These are phyloP conservation scores for Globisporangium takayamanum DNA, from an alignment of 352 stramenopile genomes.

Conservation along the genomic window DNA sequence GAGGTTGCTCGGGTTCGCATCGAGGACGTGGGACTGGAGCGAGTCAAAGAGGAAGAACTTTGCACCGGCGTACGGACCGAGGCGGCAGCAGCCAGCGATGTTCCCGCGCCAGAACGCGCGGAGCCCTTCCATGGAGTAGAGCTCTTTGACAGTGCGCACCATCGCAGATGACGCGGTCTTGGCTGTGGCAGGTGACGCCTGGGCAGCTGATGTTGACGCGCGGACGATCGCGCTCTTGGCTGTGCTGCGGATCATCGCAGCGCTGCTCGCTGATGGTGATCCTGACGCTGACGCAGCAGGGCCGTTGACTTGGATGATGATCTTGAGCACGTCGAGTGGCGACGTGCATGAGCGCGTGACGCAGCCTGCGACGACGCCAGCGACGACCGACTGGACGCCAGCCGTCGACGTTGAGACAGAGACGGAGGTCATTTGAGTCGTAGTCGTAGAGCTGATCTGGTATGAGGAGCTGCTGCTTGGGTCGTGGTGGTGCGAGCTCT, in stretches of 20 bases:
- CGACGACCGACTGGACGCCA: conserved; percentile 60
- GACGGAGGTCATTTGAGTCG: no score
- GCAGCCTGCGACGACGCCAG: conserved; percentile 68
- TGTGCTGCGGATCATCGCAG: background rate
- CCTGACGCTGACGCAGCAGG: conserved; percentile 11
- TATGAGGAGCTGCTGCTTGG: no score
- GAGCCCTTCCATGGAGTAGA: conserved; percentile 61
- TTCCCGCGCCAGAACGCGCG: conserved; percentile 81
- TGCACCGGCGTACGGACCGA: conserved; percentile 68
- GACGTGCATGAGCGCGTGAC: conserved; percentile 80
- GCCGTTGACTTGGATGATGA: conserved; percentile 75
- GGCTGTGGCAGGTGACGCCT: conserved; percentile 28
- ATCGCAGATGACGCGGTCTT: background rate
- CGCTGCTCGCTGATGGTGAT: background rate
- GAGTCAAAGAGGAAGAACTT: conserved; percentile 82
- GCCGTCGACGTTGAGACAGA: no score
- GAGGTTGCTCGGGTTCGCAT: conserved; percentile 10
- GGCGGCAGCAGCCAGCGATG: conserved; percentile 63
- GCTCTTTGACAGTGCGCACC: conserved; percentile 32
- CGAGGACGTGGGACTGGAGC: conserved; percentile 45
- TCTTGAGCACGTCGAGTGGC: conserved; percentile 79
- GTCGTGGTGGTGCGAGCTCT: no score
- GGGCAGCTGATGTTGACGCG: conserved; percentile 1
- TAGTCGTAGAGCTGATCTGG: no score
- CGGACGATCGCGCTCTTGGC: conserved; percentile 2